Percentiles rank a stretch among this genome's conserved stretches.
These are phyloP conservation scores for Geosmithia flava DNA, from an alignment of 2,329 filamentous ascomycete genomes.

Conservation along the genomic window DNA sequence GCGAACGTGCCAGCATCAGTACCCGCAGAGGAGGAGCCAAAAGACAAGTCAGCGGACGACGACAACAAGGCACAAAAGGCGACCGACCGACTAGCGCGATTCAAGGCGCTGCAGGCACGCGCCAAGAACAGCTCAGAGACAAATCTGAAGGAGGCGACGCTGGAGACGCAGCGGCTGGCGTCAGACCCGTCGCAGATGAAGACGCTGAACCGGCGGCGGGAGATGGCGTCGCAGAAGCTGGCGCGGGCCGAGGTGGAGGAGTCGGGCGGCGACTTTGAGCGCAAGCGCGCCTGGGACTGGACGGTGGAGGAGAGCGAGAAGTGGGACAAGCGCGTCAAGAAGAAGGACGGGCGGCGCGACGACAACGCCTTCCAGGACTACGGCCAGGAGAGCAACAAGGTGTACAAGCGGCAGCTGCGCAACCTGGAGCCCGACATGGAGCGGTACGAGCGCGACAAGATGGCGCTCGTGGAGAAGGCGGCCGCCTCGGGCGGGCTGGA, in stretches of 20 bases:
- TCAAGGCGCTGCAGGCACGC: conserved; percentile 77
- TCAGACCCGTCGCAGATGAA: conserved; percentile 68
- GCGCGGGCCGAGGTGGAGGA: conserved; percentile 85
- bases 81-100: conserved; percentile 63
- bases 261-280: conserved; percentile 83
- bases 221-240: conserved; percentile 82
- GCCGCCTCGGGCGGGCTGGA: conserved; percentile 77
- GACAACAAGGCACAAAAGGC: conserved; percentile 29
- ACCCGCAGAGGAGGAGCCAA: conserved; percentile 4
- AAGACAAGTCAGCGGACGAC: conserved; percentile 9
- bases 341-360: conserved; percentile 70
- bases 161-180: conserved; percentile 68
- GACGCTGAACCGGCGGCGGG: conserved; percentile 72
- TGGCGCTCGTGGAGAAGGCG: conserved; percentile 71
- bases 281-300: conserved; percentile 98
- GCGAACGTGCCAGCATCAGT: background rate
- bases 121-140: conserved; percentile 58
- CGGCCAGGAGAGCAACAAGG: conserved; percentile 73
- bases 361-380: conserved; percentile 88
- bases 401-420: conserved; percentile 83
- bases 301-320: conserved; percentile 86
- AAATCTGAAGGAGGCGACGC: conserved; percentile 75
- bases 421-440: conserved; percentile 62
- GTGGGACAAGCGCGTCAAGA: conserved; percentile 85
- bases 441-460: conserved; percentile 77